phyloP scores from a whole-genome alignment of 306 rosid genomes.

The Quercus bicolor region DNA sequence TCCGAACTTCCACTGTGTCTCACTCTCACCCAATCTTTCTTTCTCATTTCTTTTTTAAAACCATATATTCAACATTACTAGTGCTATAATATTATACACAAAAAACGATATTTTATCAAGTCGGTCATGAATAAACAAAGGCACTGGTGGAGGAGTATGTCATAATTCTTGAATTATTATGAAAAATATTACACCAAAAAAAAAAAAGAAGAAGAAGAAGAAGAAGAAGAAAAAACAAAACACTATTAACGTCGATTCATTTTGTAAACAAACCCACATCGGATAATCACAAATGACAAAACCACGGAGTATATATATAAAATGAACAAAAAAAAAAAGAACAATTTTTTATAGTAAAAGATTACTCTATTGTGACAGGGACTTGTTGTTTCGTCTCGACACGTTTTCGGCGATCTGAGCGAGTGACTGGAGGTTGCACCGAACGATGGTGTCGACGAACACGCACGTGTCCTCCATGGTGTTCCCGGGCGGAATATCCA shows the following conservation, averaged over 20 bases:
- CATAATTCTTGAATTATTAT: not conserved
- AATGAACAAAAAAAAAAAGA: not conserved
- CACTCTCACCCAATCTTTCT: too few relatives aligned
- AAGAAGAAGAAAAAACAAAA: not conserved
- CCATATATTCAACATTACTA: too few relatives aligned
- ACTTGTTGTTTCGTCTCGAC: slow-evolving; percentile 22
- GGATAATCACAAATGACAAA: not conserved
- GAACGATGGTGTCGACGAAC: slow-evolving; percentile 81
- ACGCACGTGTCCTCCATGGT: slow-evolving; percentile 77
- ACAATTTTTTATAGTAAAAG: slow-evolving; percentile 7
- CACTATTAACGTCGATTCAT: not conserved
- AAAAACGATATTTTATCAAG: not conserved
- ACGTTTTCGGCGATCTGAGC: slow-evolving; percentile 71
- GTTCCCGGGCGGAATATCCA: slow-evolving; percentile 92
- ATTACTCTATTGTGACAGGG: not conserved
- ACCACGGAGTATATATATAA: not conserved
- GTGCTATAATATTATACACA: not conserved
- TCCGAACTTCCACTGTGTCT: not conserved
- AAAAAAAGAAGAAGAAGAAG: not conserved
- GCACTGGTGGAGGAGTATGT: not conserved
- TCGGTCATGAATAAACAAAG: not conserved
- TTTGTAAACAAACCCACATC: not conserved
- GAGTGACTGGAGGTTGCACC: slow-evolving; percentile 90
- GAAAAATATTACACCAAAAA: not conserved
- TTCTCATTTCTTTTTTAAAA: too few relatives aligned